Evolutionary conservation across 331 rosid genomes (phyloP).

Genomic region (Cydonia oblonga): DNA sequence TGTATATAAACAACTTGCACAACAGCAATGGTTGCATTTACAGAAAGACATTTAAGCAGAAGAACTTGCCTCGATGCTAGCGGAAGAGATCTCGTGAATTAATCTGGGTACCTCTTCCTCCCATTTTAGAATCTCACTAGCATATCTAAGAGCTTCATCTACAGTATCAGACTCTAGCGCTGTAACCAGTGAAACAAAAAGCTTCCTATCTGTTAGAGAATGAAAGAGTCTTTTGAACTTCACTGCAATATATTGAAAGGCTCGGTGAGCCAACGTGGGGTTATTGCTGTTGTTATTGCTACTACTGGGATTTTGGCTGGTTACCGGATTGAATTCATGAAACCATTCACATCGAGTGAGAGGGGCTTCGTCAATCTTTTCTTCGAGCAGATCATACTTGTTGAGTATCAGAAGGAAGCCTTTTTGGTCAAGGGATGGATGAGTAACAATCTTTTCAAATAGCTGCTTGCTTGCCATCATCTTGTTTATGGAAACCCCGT

Average conservation of each 20-base stretch:
- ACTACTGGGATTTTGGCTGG: constrained; percentile 17
- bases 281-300: constrained; percentile 26
- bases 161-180: constrained; percentile 68
- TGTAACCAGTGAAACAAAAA: constrained; percentile 57
- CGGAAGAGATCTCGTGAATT: constrained; percentile 31
- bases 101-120: constrained; percentile 38
- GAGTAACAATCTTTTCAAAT: constrained; percentile 48
- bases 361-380: constrained; percentile 47
- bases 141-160: constrained; percentile 65
- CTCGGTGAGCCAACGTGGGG: constrained; percentile 47
- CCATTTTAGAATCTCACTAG: constrained; percentile 62
- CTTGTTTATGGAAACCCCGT: constrained; percentile 50
- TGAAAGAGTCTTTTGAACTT: constrained; percentile 66
- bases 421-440: constrained; percentile 34
- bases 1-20: neutral
- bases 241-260: constrained; percentile 59
- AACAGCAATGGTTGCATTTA: neutral
- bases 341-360: constrained; percentile 75
- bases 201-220: constrained; percentile 37
- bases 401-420: constrained; percentile 59
- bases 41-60: neutral
- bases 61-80: constrained; percentile 37
- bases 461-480: constrained; percentile 59
- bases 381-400: constrained; percentile 70
- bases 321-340: constrained; percentile 52